Conservation (phyloP, 495 filamentous ascomycete species). For the Pseudoneurospora amorphoporcata region DNA sequence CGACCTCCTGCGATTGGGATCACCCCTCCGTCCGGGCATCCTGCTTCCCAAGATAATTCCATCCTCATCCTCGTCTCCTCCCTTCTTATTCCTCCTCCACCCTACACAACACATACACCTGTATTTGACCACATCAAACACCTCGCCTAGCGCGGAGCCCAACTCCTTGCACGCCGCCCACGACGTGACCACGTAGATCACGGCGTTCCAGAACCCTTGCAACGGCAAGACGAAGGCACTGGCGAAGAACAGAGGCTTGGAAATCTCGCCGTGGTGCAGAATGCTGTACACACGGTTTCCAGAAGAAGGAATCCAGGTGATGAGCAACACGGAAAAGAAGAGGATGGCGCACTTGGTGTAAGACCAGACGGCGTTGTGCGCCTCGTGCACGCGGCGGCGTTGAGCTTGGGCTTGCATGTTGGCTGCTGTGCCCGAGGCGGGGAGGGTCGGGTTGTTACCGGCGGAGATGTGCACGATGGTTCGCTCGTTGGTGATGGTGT, state of each 20-base stretch:
- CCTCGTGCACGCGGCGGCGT: constrained; percentile 19
- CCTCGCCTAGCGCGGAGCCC: constrained; percentile 5
- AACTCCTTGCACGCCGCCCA: constrained; percentile 35
- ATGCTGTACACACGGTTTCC: constrained; percentile 69
- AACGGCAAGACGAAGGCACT: constrained; percentile 70
- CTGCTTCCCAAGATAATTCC: not conserved
- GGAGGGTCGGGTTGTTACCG: not conserved
- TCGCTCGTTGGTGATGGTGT: not conserved
- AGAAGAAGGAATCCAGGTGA: constrained; percentile 80
- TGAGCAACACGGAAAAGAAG: constrained; percentile 71
- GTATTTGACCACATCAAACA: not conserved
- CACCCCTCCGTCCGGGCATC: not conserved
- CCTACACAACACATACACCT: not conserved
- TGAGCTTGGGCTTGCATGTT: constrained; percentile 7
- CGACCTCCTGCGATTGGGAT: not conserved
- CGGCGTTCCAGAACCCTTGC: constrained; percentile 79
- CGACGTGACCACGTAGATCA: constrained; percentile 65
- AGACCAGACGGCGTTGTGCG: constrained; percentile 54
- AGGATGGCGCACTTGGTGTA: constrained; percentile 78
- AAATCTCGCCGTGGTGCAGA: constrained; percentile 39
- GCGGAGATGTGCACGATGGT: not conserved
- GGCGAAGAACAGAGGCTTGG: constrained; percentile 55
- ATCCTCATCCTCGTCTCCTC: not conserved
- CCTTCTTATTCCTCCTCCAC: not conserved
- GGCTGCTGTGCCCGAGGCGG: not conserved